Evolutionary conservation across 2,329 filamentous ascomycete species (phyloP), one percentile per base, ranked within the genome.

Genomic region (Fusarium secorum): DNA sequence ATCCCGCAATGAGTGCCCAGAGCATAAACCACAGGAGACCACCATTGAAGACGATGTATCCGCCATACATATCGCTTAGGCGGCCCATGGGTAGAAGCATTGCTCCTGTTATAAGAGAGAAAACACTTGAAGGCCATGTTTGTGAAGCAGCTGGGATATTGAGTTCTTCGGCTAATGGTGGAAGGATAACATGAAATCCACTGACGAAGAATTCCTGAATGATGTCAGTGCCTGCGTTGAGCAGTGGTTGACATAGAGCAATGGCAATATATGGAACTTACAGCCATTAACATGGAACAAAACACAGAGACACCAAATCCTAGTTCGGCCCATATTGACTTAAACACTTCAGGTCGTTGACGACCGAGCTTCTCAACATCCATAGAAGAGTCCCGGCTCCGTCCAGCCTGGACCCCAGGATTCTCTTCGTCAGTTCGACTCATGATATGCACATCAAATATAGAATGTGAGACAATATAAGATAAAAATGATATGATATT

Each of bases 1-100:
- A 93, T 15, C 92, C 93, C 20, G 87, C 87, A 58, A 93, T 81
- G 57, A 95, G 80, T 14, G 88, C 90, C 88, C 92, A 95, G 39
- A 90, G 68, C 11, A 88, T 78, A 54, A 93, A 86, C 93, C 92
- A 92, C 42, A 81, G 69, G 32, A 89, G 81, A 7, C 90, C 90
- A 32, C 77, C 80, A 6, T 90, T 82, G 73, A 91, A 92, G 71
- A 91, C 83, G 22, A 83, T 75, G 64, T 87, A 89, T 5, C 87
- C 89, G 56, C 90, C 90, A 74, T 89, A 87, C 75, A 89, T 88
- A 76, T 92, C 89, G 53, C 85, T 86, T 4, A 89, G 76, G 6
- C 88, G 86, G 1, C 92, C 91, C 59, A 86, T 85, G 1, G 91
- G 85, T 61, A 93, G 88, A 4, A 94, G 85, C 10, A 90, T 84